Percentiles rank a stretch among this genome's conserved stretches.
Conservation (phyloP, 2,329 filamentous ascomycete species). For the Westerdykella ornata region DNA sequence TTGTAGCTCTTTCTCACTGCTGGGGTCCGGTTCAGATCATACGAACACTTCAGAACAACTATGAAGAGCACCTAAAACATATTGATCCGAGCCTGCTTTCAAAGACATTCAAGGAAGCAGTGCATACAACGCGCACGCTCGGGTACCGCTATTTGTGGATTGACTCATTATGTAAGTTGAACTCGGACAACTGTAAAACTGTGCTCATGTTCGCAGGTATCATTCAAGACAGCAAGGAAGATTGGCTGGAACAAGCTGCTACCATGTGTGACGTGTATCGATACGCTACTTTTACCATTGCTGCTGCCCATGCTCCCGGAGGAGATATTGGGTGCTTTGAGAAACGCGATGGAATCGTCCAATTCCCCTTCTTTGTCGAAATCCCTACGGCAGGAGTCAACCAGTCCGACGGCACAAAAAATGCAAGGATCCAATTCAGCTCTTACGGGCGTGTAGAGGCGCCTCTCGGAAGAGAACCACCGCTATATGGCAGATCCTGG, state of each 20-base stretch:
- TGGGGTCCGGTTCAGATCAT: slow-evolving; percentile 19
- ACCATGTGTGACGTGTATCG: slow-evolving; percentile 23
- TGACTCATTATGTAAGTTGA: slow-evolving; percentile 11
- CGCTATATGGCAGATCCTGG: slow-evolving; percentile 18
- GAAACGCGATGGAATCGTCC: slow-evolving; percentile 15
- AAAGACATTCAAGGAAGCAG: slow-evolving; percentile 14
- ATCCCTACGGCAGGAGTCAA: slow-evolving; percentile 1
- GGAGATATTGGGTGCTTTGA: slow-evolving; percentile 17
- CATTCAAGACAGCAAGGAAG: slow-evolving; percentile 15
- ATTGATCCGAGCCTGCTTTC: slow-evolving; percentile 10
- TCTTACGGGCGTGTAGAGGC: slow-evolving; percentile 9
- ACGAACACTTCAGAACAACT: slow-evolving; percentile 12
- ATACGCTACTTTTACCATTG: slow-evolving; percentile 16
- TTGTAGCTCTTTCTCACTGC: slow-evolving; percentile 19
- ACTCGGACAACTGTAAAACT: background rate
- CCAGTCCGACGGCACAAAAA: background rate
- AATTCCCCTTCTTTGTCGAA: slow-evolving; percentile 13
- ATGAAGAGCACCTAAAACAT: slow-evolving; percentile 5
- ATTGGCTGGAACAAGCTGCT: slow-evolving; percentile 21
- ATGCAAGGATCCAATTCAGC: slow-evolving; percentile 6
- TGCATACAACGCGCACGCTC: slow-evolving; percentile 11
- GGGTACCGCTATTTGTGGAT: slow-evolving; percentile 17
- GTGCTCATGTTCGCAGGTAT: slow-evolving; percentile 9
- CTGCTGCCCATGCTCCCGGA: slow-evolving; percentile 16
- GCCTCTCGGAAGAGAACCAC: slow-evolving; percentile 9